Conservation (phyloP, 352 stramenopile species). For the Phytophthora europaea region DNA sequence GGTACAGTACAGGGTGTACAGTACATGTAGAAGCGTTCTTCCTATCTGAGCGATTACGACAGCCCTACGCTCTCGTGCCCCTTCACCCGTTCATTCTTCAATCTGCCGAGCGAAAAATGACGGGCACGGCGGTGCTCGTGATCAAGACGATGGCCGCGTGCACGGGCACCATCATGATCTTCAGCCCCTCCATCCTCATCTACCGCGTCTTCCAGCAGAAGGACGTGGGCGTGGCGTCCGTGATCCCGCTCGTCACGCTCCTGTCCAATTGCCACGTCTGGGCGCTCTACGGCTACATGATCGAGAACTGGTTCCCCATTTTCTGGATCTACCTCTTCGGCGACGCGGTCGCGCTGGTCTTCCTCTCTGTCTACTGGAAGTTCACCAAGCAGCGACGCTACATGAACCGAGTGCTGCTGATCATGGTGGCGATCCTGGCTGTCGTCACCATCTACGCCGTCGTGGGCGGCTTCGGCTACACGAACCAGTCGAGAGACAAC, state of each 20-base stretch:
- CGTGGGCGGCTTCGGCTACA: conserved; percentile 35
- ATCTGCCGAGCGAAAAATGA: conserved; percentile 29
- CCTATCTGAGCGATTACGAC: conserved; percentile 32
- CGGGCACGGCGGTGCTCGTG: conserved; percentile 31
- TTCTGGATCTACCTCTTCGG: conserved; percentile 53
- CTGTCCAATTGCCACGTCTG: conserved; percentile 58
- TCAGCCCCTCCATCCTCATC: conserved; percentile 56
- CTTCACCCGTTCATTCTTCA: conserved; percentile 28
- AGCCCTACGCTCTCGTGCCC: neutral
- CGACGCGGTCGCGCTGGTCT: conserved; percentile 35
- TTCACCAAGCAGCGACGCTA: conserved; percentile 40
- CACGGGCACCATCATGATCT: conserved; percentile 48
- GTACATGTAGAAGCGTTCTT: conserved; percentile 19
- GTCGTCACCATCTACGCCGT: conserved; percentile 42
- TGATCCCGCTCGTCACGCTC: conserved; percentile 63
- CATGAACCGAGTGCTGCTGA: conserved; percentile 23
- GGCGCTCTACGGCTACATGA: conserved; percentile 47
- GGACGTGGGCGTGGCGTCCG: conserved; percentile 51
- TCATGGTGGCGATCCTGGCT: conserved; percentile 22
- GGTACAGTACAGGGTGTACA: conserved; percentile 5
- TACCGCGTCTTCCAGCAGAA: conserved; percentile 44
- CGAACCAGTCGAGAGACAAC: conserved; percentile 26
- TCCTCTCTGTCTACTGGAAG: conserved; percentile 41
- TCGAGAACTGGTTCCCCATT: conserved; percentile 53
- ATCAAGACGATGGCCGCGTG: conserved; percentile 44